Evolutionary conservation across 2,329 filamentous ascomycete species (phyloP).

Genomic region (Trichoderma arundinaceum): DNA sequence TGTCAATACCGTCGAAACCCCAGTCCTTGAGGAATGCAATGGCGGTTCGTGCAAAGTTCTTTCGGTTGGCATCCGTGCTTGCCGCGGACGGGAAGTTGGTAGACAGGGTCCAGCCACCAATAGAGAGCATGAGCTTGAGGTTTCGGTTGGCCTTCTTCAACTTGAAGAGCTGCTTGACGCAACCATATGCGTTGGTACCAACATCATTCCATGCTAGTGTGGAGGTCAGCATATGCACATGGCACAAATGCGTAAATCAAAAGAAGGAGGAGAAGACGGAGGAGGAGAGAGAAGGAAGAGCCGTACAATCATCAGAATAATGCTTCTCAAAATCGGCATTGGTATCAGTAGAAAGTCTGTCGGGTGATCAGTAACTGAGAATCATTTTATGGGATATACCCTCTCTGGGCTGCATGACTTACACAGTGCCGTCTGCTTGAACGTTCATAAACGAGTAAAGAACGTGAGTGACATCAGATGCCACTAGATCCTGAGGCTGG

Average conservation of each 20-base stretch:
- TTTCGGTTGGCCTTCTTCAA: constrained; percentile 79
- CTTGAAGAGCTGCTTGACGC: constrained; percentile 77
- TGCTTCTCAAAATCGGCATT: constrained; percentile 77
- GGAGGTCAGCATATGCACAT: constrained; percentile 12
- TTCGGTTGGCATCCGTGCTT: constrained; percentile 65
- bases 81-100: constrained; percentile 73
- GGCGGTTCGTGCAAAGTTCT: constrained; percentile 71
- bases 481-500: constrained; percentile 72
- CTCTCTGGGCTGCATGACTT: constrained; percentile 40
- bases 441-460: constrained; percentile 85
- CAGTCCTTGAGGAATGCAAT: constrained; percentile 74
- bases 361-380: constrained; percentile 1
- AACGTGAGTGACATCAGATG: constrained; percentile 74
- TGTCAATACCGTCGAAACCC: constrained; percentile 62
- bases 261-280: no score
- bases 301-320: constrained; percentile 68
- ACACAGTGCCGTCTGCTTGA: constrained; percentile 72
- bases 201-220: constrained; percentile 61
- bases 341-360: constrained; percentile 66
- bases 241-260: no score
- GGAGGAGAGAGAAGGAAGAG: neutral
- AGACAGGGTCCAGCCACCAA: constrained; percentile 87
- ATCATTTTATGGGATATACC: neutral
- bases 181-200: constrained; percentile 78
- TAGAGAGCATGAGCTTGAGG: constrained; percentile 77